Base-by-base conservation (phyloP, 176 grass and related monocot genomes). In the Otatea glauca region DNA sequence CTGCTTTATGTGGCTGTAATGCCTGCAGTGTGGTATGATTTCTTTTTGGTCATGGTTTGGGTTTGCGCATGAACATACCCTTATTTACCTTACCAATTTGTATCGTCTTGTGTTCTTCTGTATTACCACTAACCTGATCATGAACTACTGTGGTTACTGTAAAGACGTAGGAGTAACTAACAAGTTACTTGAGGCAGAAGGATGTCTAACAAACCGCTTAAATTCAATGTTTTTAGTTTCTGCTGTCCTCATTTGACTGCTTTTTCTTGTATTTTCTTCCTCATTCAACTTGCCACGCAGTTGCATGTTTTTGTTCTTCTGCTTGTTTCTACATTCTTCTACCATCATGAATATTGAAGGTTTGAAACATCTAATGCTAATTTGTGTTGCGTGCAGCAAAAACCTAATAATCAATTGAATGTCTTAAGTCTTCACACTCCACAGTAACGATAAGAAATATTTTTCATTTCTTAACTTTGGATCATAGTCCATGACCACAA, bases 381-480 rank as follows among this genome's bases (percentile, higher is more conserved):
- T 20, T 62, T 82, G 15, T 74, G 16, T 73, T 86, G 29, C 59
- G 58, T 74, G 79, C 39, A 34, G 59, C 13, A 13, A 10, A 58
- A 45, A 24, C 48, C 34, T 73, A 78, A 25, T 64, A 5, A 53
- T 24, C 44, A 64, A 24, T 29, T 50, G 35, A 24, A 35, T 75
- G 54, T 47, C 49, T 75, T 82, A 27, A 41, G 17, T 39, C 44
- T 35, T 68, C 45, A 51, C 27, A 7, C 65, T 56, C 48, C 47
- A 37, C 15, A 60, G 13, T 14, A 3, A 65, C 37, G 61, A 47
- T 37, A 29, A 50, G 16, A 68, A 77, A 50, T 60, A 58, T 10
- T 24, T 76, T 48, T 68, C 9, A 23, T 68, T 74, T 60, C 60
- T 67, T 67, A 51, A 72, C 44, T 79, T 83, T 68, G 9, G 68